Base-by-base conservation (phyloP, 768 basidiomycete species). In the Holtermanniella nyarrowii region DNA sequence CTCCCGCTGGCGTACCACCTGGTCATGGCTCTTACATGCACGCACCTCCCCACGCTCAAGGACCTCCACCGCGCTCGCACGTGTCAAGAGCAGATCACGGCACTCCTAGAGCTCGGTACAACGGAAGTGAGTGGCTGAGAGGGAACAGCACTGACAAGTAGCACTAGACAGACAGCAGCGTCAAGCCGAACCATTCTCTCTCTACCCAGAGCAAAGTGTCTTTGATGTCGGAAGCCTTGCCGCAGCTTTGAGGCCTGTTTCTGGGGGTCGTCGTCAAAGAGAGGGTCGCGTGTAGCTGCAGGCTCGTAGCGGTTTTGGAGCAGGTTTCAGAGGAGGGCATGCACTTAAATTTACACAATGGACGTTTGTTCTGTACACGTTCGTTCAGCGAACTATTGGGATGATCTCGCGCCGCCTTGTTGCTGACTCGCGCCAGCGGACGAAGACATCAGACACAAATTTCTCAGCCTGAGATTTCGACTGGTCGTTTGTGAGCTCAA, bases 1-100 rank as follows among this genome's bases (percentile, higher is more conserved):
- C 63, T 16, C 66, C 66, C 12, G 66, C 66, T 2, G 66, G 66
- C 11, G 48, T 68, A 31, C 55, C 53, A 39, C 56, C 60, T 16
- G 40, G 42, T 5, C 52, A 58, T 16, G 31, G 7, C 20, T 39
- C 23, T 10, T 39, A 1, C 16, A 22, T 42, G 37, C 37, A 31
- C 56, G 27, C 18, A 46, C 46, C 21, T 26, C 52, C 13, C 55
- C 48, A 13, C 40, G 52, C 12, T 50, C 44, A 52, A 37, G 26
- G 16, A 49, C 54, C 26, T 44, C 45, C 14, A 44, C 23, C n/a
- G 53, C 43, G 43, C 23, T 39, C 43, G 10, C 46, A 41, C 48
- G 20, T 50, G 16, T 39, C 48, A 18, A 61, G 65, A 62, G 59
- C 53, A 21, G 58, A 53, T 47, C 20, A 24, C 22, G 47, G 44